Evolutionary conservation across 352 stramenopile species (phyloP), one percentile per base, ranked within the genome.

Genomic region (Saprolegnia diclina): DNA sequence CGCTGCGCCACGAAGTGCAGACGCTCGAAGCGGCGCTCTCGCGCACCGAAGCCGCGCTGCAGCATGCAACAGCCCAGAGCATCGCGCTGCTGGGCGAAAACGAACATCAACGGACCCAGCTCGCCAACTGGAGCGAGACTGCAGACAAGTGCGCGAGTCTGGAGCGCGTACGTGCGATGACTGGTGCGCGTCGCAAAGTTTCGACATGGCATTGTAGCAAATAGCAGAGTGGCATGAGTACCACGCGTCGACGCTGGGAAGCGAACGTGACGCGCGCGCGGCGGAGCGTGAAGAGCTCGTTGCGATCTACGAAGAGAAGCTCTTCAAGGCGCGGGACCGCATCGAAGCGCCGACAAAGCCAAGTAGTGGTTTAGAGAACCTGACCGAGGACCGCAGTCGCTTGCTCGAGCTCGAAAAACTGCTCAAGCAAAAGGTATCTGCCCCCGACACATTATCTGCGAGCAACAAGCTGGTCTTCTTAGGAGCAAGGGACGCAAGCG

Each of bases 401-500:
- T 71, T 90, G n/a, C 74, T 75, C 7, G 85, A 94, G 45, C 70
- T 94, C 21, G 81, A 91, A 73, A 85, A 84, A 70, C 70, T 76
- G 10, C 83, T 76, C 75, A 90, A 89, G 54, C 83, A 91, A 53
- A 94, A 92, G 19, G 38, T 52, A 5, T 16, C 32, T 22, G 16
- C 21, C 5, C 11, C 1, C 10, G 4, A 24, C 14, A 69, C 6
- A 21, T 44, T 50, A 26, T 55, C 44, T n/a, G 26, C 26, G 0
- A 24, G 44, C 5, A 0, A 61, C 56, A 57, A 19, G 66, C 29
- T 59, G 53, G 48, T 29, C 21, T 29, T 42, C 14, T 35, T 61
- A 92, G 81, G 85, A 94, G 32, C 83, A 92, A 71, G 67, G 71
- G 4, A 85, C 89, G 35, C 69, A 83, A 37, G 84, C 79, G 21